phyloP scores from a whole-genome alignment of 2,329 filamentous ascomycete genomes.

The Akanthomyces uredinophilus region DNA sequence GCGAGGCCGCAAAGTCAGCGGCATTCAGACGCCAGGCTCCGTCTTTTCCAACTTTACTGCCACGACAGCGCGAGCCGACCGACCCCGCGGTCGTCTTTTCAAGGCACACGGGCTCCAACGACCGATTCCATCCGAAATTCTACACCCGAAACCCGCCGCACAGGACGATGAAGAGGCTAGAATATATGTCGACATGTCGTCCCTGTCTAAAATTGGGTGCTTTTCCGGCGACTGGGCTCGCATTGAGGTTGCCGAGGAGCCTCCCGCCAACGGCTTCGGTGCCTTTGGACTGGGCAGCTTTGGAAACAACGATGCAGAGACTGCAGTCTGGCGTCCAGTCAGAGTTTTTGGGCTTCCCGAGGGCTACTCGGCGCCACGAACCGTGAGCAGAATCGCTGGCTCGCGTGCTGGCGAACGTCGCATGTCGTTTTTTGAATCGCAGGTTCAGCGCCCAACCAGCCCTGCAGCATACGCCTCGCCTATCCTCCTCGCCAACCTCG shows the following conservation, averaged over 20 bases:
- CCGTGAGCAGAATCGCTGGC: conserved; percentile 56
- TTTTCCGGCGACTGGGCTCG: conserved; percentile 98
- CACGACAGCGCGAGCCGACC: conserved; percentile 70
- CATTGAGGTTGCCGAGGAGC: conserved; percentile 71
- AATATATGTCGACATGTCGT: conserved; percentile 83
- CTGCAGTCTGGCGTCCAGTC: conserved; percentile 70
- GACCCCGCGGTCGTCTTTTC: conserved; percentile 72
- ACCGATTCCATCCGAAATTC: conserved; percentile 66
- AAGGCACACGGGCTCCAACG: conserved; percentile 72
- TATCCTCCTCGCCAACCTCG: conserved; percentile 79
- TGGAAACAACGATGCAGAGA: conserved; percentile 47
- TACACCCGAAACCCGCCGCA: conserved; percentile 74
- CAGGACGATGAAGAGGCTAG: conserved; percentile 85
- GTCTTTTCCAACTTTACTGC: conserved; percentile 86
- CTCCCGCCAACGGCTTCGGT: conserved; percentile 61
- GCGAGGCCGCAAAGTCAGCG: conserved; percentile 61
- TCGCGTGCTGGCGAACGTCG: conserved; percentile 47
- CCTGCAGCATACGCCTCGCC: conserved; percentile 74
- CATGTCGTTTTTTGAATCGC: conserved; percentile 62
- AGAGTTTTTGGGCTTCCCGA: conserved; percentile 88
- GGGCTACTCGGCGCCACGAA: conserved; percentile 53
- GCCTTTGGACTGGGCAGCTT: conserved; percentile 64
- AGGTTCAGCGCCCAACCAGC: conserved; percentile 55
- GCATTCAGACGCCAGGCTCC: conserved; percentile 76
- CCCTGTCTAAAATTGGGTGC: conserved; percentile 83